Evolutionary conservation across 2,329 filamentous ascomycete genomes (phyloP).

Genomic region (Fusarium illudens): DNA sequence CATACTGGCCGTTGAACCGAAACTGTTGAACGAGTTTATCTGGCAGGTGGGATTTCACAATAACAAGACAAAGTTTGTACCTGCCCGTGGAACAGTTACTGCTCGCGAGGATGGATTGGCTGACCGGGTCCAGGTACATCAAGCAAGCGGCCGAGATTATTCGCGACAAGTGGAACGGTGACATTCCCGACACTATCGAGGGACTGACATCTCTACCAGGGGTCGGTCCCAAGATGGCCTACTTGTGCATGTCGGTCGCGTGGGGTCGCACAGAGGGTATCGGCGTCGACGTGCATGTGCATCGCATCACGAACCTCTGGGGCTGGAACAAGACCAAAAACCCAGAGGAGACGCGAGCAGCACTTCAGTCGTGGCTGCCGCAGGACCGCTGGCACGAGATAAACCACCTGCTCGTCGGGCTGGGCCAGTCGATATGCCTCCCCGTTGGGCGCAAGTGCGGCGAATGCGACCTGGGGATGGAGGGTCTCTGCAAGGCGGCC

Average conservation of each 20-base stretch:
- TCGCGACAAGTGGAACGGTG: slow-evolving; percentile 72
- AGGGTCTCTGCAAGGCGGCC: slow-evolving; percentile 78
- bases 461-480: slow-evolving; percentile 81
- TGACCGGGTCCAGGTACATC: slow-evolving; percentile 60
- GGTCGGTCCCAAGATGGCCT: slow-evolving; percentile 95
- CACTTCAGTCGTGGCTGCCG: slow-evolving; percentile 84
- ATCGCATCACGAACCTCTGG: slow-evolving; percentile 94
- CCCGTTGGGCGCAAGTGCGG: slow-evolving; percentile 84
- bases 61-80: slow-evolving; percentile 76
- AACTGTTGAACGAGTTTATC: slow-evolving; percentile 75
- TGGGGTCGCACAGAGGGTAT: slow-evolving; percentile 75
- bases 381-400: slow-evolving; percentile 90
- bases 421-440: slow-evolving; percentile 87
- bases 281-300: slow-evolving; percentile 93
- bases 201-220: slow-evolving; percentile 82
- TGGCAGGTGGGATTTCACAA: slow-evolving; percentile 92
- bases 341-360: slow-evolving; percentile 81
- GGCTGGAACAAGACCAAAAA: slow-evolving; percentile 85
- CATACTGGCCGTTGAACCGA: slow-evolving; percentile 75
- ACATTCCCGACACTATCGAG: slow-evolving; percentile 82
- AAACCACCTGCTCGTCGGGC: slow-evolving; percentile 86
- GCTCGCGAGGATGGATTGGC: slow-evolving; percentile 1
- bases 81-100: not conserved
- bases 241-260: slow-evolving; percentile 82
- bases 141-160: slow-evolving; percentile 79